These are phyloP conservation scores for Hyaloscypha bicolor DNA, from an alignment of 495 filamentous ascomycete genomes.

Conservation along the genomic window DNA sequence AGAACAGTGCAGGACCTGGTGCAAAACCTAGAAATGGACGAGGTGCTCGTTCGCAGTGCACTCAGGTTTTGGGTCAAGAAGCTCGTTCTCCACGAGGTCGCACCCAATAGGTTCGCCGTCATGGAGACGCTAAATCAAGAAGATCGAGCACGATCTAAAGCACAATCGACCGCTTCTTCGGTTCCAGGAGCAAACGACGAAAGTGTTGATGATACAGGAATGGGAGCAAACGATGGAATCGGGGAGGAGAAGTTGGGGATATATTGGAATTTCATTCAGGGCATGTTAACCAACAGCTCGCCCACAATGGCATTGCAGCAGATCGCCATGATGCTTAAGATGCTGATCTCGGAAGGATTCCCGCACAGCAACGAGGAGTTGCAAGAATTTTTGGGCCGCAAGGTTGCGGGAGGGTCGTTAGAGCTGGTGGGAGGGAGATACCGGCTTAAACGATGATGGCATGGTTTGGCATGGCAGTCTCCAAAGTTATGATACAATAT, in stretches of 20 bases:
- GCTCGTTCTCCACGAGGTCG: conserved; percentile 66
- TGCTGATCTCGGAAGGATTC: conserved; percentile 85
- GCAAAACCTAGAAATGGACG: conserved; percentile 71
- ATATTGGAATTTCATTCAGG: conserved; percentile 88
- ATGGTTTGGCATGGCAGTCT: neutral
- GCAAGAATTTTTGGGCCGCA: conserved; percentile 72
- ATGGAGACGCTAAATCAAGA: conserved; percentile 63
- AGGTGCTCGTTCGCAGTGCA: conserved; percentile 71
- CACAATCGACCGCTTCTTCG: conserved; percentile 37
- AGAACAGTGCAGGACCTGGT: conserved; percentile 64
- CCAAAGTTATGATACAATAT: neutral
- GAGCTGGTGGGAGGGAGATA: conserved; percentile 78
- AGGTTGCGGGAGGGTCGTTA: conserved; percentile 70
- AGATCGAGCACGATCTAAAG: conserved; percentile 41
- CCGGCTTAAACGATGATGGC: conserved; percentile 53
- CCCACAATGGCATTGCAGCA: conserved; percentile 72
- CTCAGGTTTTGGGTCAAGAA: conserved; percentile 85
- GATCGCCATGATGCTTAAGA: conserved; percentile 91
- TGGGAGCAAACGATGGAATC: conserved; percentile 50
- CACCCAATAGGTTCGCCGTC: conserved; percentile 59
- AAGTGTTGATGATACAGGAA: conserved; percentile 49
- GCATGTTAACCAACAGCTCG: conserved; percentile 92
- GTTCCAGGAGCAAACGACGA: conserved; percentile 50
- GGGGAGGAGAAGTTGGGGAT: conserved; percentile 77
- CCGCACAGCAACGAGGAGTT: conserved; percentile 75